A percentile compares a stretch with the other conserved stretches of the same genome.
Evolutionary conservation across 371 early-diverging fungal genomes (phyloP).

Genomic region (Circinella umbellata): DNA sequence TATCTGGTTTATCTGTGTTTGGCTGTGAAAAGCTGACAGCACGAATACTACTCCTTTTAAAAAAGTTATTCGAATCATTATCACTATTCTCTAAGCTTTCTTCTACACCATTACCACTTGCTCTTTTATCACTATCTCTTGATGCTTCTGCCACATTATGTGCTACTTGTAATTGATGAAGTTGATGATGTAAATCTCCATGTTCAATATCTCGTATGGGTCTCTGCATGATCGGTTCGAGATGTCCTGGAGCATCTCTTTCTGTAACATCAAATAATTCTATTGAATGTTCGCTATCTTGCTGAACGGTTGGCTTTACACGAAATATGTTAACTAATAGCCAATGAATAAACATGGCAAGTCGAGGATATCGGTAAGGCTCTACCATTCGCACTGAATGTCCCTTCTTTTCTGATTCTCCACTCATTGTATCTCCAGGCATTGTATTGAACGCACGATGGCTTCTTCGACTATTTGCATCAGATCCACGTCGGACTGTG

Average conservation of each 20-base stretch:
- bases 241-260: not conserved
- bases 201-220: not conserved
- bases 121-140: not conserved
- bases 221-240: not conserved
- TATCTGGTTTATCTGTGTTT: not conserved
- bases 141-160: not conserved
- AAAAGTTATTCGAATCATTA: not conserved
- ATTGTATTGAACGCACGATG: not conserved
- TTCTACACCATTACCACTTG: not conserved
- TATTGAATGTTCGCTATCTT: not conserved
- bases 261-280: not conserved
- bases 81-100: not conserved
- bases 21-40: not conserved
- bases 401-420: not conserved
- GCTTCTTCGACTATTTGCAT: not conserved
- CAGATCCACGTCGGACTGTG: too few species aligned
- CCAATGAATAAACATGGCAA: constrained; percentile 35
- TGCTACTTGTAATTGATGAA: not conserved
- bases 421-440: not conserved
- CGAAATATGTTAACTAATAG: constrained; percentile 20
- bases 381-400: constrained; percentile 13
- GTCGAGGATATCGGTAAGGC: constrained; percentile 19
- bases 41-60: not conserved
- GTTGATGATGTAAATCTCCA: not conserved
- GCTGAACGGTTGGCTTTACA: constrained; percentile 2